Base-by-base conservation (phyloP, 768 basidiomycete species). In the Hericium rajendrae region DNA sequence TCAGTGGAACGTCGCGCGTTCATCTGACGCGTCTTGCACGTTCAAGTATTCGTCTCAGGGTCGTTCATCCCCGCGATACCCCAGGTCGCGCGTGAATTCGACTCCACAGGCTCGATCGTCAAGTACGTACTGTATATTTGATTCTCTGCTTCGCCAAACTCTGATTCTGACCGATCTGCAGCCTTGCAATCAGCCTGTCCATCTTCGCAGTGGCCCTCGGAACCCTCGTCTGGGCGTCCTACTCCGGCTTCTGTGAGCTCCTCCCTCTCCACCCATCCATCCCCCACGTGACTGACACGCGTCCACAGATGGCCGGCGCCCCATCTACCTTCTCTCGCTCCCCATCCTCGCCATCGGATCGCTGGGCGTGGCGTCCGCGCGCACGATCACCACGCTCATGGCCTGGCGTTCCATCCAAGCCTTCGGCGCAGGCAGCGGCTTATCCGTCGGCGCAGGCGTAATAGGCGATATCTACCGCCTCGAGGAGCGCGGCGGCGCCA, bases 1-100 rank as follows among this genome's bases (percentile, higher is more conserved):
- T 32, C 6, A 10, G 9, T 10, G 32, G 32, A 32, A 32, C 9
- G 6, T 32, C 32, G 32, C 8, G 9, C 6, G 9, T 10, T 10
- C 32, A 32, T 32, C 32, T 32, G 32, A 32, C 32, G 32, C 32
- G 32, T 9, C 5, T 10, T 10, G 32, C 9, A 32, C 9, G 32
- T 32, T 10, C 32, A 4, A 91, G 88, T 85, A 39, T 82, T 91
- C 58, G 81, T 86, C 0, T 72, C 80, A 6, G 84, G 81, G 0
- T 80, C 80, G 1, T 89, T 91, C 66, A 76, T 88, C 2, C 88
- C 88, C 0, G 82, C 83, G 0, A 85, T 91, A 56, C 86, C 88
- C 0, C 78, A 85, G 53, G 82, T 93, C 50, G 81, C 88, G 8
- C 69, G 67, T 24, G 88, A 92, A 58, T 68, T 92, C 10, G 49